Percentiles rank a stretch among this genome's conserved stretches.
Evolutionary conservation across 2,329 filamentous ascomycete species (phyloP).

Genomic region (Didymella pomorum): DNA sequence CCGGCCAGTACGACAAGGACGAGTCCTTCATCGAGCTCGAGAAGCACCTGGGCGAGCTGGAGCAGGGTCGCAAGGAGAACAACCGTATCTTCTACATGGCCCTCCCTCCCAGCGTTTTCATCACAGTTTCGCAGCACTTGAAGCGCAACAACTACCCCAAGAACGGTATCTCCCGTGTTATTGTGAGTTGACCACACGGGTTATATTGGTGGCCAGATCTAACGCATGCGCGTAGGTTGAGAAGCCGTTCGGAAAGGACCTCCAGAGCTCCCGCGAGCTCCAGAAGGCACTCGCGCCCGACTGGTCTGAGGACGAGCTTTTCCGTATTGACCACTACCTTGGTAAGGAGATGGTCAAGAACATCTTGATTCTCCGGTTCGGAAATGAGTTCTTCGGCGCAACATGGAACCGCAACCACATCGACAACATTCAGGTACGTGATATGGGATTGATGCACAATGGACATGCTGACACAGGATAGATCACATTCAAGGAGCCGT

Average conservation of each 20-base stretch:
- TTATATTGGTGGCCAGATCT: constrained; percentile 23
- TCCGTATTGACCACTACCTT: constrained; percentile 98
- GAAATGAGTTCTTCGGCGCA: constrained; percentile 97
- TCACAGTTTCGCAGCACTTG: constrained; percentile 93
- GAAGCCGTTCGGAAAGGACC: constrained; percentile 98
- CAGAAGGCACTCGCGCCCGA: constrained; percentile 95
- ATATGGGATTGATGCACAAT: background rate
- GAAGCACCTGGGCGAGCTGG: constrained; percentile 84
- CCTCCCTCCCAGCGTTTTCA: constrained; percentile 96
- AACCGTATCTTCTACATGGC: constrained; percentile 99
- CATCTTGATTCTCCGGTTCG: constrained; percentile 95
- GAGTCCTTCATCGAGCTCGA: constrained; percentile 89
- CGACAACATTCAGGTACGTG: constrained; percentile 84
- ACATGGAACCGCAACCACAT: constrained; percentile 99
- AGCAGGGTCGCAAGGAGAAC: constrained; percentile 81
- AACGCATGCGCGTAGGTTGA: constrained; percentile 71
- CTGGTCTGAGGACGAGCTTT: constrained; percentile 99
- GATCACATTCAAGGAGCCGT: constrained; percentile 99
- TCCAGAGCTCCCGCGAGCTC: constrained; percentile 90
- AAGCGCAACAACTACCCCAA: constrained; percentile 97
- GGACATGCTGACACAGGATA: constrained; percentile 40
- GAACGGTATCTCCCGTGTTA: constrained; percentile 89
- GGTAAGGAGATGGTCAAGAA: constrained; percentile 99
- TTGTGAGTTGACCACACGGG: constrained; percentile 66
- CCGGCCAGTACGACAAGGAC: constrained; percentile 97